These are phyloP conservation scores for Penicillium sp. DNA, from an alignment of 2,329 filamentous ascomycete genomes.

Conservation along the genomic window DNA sequence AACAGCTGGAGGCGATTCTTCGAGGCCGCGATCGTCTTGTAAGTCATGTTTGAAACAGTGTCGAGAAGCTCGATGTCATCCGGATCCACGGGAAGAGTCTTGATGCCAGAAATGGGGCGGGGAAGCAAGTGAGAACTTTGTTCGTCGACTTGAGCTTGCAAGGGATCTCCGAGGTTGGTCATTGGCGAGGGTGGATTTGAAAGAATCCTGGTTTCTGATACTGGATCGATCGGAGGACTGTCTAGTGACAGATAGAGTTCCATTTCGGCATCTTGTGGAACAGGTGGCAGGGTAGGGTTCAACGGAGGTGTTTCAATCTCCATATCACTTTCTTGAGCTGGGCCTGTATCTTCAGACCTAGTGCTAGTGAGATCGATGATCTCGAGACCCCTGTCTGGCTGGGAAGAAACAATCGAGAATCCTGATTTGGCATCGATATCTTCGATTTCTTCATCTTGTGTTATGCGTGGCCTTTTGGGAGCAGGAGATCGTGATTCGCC, in stretches of 20 bases:
- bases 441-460: not conserved
- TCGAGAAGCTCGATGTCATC: constrained; percentile 7
- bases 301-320: constrained; percentile 7
- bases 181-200: not conserved
- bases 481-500: not conserved
- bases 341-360: not conserved
- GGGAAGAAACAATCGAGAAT: not conserved
- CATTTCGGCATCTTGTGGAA: not conserved
- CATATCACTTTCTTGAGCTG: not conserved
- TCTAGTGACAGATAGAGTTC: not conserved
- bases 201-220: not conserved
- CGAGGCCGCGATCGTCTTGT: not conserved
- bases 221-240: not conserved
- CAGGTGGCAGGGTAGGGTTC: not conserved
- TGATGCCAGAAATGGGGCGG: not conserved
- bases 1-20: constrained; percentile 21
- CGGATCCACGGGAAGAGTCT: constrained; percentile 1
- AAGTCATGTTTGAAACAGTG: not conserved
- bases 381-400: not conserved
- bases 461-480: not conserved
- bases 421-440: not conserved
- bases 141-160: not conserved
- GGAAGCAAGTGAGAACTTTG: not conserved
- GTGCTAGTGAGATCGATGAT: not conserved
- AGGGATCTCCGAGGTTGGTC: not conserved